phyloP scores from a whole-genome alignment of 83 land plant genomes.

The Isoetes engelmannii region DNA sequence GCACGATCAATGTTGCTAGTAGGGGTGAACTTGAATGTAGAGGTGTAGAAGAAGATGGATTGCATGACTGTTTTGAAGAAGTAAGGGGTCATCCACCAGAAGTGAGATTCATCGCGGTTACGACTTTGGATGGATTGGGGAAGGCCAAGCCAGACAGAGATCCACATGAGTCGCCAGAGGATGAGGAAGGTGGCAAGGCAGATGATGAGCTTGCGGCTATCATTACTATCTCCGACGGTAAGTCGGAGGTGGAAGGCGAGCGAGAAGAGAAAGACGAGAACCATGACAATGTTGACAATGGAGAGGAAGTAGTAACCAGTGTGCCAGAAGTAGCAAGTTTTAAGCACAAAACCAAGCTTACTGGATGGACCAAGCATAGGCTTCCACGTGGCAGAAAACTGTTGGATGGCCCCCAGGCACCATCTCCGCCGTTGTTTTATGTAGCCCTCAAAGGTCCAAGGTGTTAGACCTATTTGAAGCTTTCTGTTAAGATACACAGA shows the following conservation, averaged over 20 bases:
- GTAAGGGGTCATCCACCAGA: conserved; percentile 22
- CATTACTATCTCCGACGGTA: conserved; percentile 3
- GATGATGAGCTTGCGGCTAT: neutral
- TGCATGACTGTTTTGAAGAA: conserved; percentile 1
- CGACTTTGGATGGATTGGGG: conserved; percentile 16
- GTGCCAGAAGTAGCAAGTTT: conserved; percentile 16
- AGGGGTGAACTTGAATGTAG: conserved; percentile 11
- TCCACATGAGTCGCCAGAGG: conserved; percentile 6
- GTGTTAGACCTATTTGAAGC: conserved; percentile 17
- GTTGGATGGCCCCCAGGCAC: conserved; percentile 16
- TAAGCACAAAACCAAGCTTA: neutral
- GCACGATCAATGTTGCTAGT: conserved; percentile 15
- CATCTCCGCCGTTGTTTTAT: conserved; percentile 16
- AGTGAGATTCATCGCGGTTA: conserved; percentile 16
- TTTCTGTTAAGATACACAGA: conserved; percentile 9
- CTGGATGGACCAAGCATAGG: conserved; percentile 14
- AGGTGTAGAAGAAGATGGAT: conserved; percentile 7
- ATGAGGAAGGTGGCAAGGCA: neutral
- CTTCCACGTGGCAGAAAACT: conserved; percentile 8
- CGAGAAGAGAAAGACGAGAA: neutral
- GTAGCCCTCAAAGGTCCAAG: conserved; percentile 17
- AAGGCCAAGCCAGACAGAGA: conserved; percentile 5
- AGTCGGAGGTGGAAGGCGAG: neutral
- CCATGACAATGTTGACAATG: conserved; percentile 6
- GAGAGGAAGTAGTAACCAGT: conserved; percentile 17